Evolutionary conservation across 306 rosid species (phyloP).

Genomic region (Prunus campanulata): DNA sequence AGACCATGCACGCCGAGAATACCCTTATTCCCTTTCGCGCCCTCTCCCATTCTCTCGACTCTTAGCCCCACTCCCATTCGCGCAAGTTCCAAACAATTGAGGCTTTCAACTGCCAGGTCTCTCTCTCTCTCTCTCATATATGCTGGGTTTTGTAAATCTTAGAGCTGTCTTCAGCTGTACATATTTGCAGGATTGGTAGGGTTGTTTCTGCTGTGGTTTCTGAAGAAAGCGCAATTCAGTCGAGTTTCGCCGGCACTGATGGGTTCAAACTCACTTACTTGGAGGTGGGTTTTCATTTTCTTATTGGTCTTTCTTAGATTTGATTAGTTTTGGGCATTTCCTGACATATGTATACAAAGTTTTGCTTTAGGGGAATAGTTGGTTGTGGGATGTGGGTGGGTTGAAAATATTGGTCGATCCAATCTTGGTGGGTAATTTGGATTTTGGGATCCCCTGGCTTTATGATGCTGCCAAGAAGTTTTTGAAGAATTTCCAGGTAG

Average conservation of each 20-base stretch:
- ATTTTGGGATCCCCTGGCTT: conserved; percentile 95
- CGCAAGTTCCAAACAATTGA: conserved; percentile 27
- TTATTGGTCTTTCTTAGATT: conserved; percentile 17
- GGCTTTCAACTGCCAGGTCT: conserved; percentile 44
- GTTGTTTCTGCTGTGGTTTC: conserved; percentile 62
- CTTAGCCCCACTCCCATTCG: conserved; percentile 18
- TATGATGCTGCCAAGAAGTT: conserved; percentile 89
- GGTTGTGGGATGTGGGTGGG: conserved; percentile 82
- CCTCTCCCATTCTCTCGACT: conserved; percentile 20
- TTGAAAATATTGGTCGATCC: conserved; percentile 81
- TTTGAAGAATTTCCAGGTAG: conserved; percentile 73
- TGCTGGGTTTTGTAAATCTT: background rate
- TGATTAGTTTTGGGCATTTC: conserved; percentile 9
- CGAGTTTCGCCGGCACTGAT: conserved; percentile 48
- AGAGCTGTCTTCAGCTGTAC: background rate
- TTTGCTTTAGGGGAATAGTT: conserved; percentile 70
- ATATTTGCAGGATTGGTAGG: conserved; percentile 37
- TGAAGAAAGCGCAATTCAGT: conserved; percentile 52
- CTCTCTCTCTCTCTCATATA: conserved; percentile 4
- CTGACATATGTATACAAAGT: conserved; percentile 9
- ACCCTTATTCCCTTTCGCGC: conserved; percentile 29
- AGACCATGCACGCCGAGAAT: conserved; percentile 24
- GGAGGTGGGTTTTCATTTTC: conserved; percentile 57
- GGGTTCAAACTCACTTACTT: conserved; percentile 75
- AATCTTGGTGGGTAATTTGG: conserved; percentile 88